Base-by-base conservation (phyloP, 257 asterid genomes). In the Mitragyna speciosa region DNA sequence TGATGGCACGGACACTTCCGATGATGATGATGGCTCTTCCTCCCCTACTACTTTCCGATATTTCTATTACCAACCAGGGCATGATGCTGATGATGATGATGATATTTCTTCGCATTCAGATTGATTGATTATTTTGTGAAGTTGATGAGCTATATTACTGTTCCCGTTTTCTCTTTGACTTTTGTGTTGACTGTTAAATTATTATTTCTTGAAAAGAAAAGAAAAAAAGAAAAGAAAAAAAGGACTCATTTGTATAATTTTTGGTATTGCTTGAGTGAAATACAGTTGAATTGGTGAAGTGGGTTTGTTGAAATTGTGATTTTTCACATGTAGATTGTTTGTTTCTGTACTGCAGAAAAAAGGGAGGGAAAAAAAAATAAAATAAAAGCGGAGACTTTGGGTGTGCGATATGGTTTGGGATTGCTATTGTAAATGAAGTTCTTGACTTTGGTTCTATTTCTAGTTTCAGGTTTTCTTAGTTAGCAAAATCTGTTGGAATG, bases 61-160 rank as follows among this genome's bases (percentile, higher is more conserved):
- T 7, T 48, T 51, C 51, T 80, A 74, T 49, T 41, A 80, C 49
- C 75, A 36, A 28, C 64, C 30, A 45, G 56, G 41, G 51, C 80
- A 45, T 20, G 70, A 71, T 65, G 73, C 69, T 63, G 72, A 10
- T 77, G 81, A 67, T 47, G 66, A 76, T 30, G 77, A 72, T 56
- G 82, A 68, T 59, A 28, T 43, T 67, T 59, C 73, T 70, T 65
- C 74, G 12, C 30, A 22, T 16, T 80, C 83, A 15, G 83, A 80
- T 68, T 80, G 79, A 79, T 58, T 58, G 41, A 36, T 36, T 36
- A 4, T 36, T 4, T 36, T 36, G 3, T 36, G 41, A 36, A 36
- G 41, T 36, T 36, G 4, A 36, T 4, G 41, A 36, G 4, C 63
- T 56, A 58, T 71, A 70, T 17, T 7, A 7, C 72, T 12, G 33